Conservation (phyloP, 2,329 filamentous ascomycete genomes). For the Cordyceps cateniannulata region DNA sequence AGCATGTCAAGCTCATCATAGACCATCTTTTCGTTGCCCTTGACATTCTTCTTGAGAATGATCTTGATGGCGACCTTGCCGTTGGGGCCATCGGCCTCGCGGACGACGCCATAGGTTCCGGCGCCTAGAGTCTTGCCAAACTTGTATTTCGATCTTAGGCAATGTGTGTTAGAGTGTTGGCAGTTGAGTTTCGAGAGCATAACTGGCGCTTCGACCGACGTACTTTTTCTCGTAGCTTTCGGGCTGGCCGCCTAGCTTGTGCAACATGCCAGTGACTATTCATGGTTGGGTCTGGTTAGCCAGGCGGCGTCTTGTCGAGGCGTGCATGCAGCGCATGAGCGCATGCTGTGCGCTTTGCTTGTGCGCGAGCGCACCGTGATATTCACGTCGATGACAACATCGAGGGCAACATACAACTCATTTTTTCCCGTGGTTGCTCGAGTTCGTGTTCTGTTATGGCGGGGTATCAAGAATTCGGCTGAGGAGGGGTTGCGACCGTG, state of each 20-base stretch:
- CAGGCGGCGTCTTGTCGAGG: background rate
- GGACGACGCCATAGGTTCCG: slow-evolving; percentile 96
- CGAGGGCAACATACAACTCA: slow-evolving; percentile 11
- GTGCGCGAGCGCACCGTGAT: background rate
- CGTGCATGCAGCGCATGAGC: background rate
- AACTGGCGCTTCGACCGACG: slow-evolving; percentile 11
- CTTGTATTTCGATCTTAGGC: slow-evolving; percentile 68
- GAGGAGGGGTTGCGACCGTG: slow-evolving; percentile 6
- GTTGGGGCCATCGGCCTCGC: slow-evolving; percentile 78
- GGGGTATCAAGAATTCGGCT: slow-evolving; percentile 6
- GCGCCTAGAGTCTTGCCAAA: slow-evolving; percentile 93
- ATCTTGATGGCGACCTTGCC: slow-evolving; percentile 96
- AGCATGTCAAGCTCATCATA: slow-evolving; percentile 95
- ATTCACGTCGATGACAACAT: background rate
- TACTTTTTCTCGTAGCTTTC: slow-evolving; percentile 99
- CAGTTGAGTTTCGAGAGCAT: background rate
- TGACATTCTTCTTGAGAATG: slow-evolving; percentile 98
- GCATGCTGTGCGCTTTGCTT: background rate
- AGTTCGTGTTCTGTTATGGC: background rate
- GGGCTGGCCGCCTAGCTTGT: slow-evolving; percentile 92
- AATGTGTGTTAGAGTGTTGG: background rate
- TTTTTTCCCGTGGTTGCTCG: background rate
- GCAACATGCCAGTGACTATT: slow-evolving; percentile 81
- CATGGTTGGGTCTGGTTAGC: background rate
- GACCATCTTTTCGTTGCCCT: slow-evolving; percentile 97